phyloP scores from a whole-genome alignment of 306 rosid genomes.

The Trifolium repens region DNA sequence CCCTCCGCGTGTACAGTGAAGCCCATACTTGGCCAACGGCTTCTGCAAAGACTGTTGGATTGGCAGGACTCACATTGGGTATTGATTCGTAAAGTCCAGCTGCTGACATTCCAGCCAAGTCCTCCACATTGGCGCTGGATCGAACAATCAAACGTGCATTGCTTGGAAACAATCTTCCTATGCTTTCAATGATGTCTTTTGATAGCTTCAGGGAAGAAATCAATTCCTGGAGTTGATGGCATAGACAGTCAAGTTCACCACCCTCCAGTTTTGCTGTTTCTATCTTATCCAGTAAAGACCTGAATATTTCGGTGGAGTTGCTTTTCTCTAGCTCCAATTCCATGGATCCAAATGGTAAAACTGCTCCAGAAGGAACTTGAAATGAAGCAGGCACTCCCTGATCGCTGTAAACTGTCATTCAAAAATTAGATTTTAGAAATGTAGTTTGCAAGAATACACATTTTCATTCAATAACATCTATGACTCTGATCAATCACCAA shows the following conservation, averaged over 20 bases:
- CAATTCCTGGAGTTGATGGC: conserved; percentile 78
- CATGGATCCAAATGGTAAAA: conserved; percentile 94
- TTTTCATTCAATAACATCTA: conserved; percentile 19
- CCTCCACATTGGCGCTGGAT: conserved; percentile 96
- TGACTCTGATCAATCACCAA: conserved; percentile 4
- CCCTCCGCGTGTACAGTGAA: conserved; percentile 87
- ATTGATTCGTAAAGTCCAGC: conserved; percentile 96
- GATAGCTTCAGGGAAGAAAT: conserved; percentile 69
- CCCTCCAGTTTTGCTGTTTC: conserved; percentile 72
- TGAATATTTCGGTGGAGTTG: conserved; percentile 64
- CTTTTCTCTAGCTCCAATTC: conserved; percentile 76
- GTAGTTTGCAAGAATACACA: conserved; percentile 31
- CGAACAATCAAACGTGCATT: conserved; percentile 81
- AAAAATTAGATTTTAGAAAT: conserved; percentile 43
- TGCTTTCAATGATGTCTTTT: conserved; percentile 63
- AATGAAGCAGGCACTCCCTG: conserved; percentile 86
- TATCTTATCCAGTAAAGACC: conserved; percentile 60
- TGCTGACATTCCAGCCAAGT: conserved; percentile 97
- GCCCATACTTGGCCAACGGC: conserved; percentile 90
- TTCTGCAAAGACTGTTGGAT: conserved; percentile 67
- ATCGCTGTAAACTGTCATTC: conserved; percentile 71
- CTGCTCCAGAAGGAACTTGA: conserved; percentile 83
- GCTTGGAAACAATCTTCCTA: conserved; percentile 68
- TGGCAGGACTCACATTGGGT: conserved; percentile 87
- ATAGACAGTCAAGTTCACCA: conserved; percentile 73